Percentiles rank a stretch among this genome's conserved stretches.
These are phyloP conservation scores for Cryphonectria parasitica DNA, from an alignment of 2,329 filamentous ascomycete species.

Conservation along the genomic window DNA sequence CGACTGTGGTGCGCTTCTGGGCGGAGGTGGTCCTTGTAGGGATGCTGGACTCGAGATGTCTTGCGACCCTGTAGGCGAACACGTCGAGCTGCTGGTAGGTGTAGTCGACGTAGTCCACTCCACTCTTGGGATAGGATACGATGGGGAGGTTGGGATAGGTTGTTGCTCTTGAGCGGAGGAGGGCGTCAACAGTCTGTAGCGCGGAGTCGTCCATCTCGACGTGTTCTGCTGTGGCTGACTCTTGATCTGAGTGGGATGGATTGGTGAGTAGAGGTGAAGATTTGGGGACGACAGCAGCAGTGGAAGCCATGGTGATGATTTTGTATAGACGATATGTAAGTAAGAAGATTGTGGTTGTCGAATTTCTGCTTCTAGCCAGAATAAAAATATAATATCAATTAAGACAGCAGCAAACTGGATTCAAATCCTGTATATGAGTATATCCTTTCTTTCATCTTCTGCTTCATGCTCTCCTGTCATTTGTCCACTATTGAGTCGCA, in stretches of 20 bases:
- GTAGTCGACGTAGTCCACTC: slow-evolving; percentile 51
- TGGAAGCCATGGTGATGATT: background rate
- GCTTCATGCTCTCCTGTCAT: background rate
- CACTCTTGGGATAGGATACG: slow-evolving; percentile 49
- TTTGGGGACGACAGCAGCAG: background rate
- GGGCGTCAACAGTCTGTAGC: slow-evolving; percentile 42
- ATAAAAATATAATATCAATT: background rate
- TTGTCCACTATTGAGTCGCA: background rate
- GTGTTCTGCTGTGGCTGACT: background rate
- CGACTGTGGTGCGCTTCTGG: slow-evolving; percentile 44
- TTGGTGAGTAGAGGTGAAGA: background rate
- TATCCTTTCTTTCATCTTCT: background rate
- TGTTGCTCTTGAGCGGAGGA: slow-evolving; percentile 43
- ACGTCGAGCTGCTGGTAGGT: slow-evolving; percentile 50
- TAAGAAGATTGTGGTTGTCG: background rate
- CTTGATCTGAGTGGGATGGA: background rate
- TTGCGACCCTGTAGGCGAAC: slow-evolving; percentile 38
- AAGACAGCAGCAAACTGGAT: background rate
- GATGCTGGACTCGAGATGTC: slow-evolving; percentile 30
- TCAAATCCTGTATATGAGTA: background rate
- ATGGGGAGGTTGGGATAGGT: slow-evolving; percentile 41
- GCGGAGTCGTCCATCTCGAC: slow-evolving; percentile 23
- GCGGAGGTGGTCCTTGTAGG: slow-evolving; percentile 28
- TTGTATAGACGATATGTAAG: background rate
- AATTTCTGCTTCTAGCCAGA: background rate